A percentile compares a stretch with the other conserved stretches of the same genome.
Conservation (phyloP, 2,329 filamentous ascomycete species). For the Didymella sp. region DNA sequence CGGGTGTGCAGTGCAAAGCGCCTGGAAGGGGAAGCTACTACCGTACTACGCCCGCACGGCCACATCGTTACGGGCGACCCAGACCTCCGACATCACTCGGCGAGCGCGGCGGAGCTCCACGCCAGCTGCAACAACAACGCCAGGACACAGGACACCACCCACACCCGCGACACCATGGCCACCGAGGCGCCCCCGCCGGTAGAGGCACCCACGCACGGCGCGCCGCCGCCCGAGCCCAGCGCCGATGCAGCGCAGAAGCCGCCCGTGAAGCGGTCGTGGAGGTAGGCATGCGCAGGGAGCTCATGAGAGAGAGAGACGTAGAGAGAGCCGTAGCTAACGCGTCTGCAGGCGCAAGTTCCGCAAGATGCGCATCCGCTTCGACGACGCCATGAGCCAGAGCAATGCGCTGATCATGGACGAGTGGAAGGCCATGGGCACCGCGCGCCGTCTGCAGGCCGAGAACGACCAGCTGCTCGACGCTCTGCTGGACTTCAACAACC, state of each 20-base stretch:
- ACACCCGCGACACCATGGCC: slow-evolving; percentile 33
- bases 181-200: slow-evolving; percentile 29
- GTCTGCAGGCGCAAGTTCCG: slow-evolving; percentile 82
- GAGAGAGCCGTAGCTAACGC: neutral
- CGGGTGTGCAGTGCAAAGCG: slow-evolving; percentile 2
- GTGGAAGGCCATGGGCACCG: slow-evolving; percentile 79
- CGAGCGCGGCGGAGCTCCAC: neutral
- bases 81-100: slow-evolving; percentile 7
- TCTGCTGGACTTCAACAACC: slow-evolving; percentile 87
- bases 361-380: slow-evolving; percentile 83
- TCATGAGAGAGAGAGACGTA: neutral
- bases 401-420: slow-evolving; percentile 83
- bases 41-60: slow-evolving; percentile 7
- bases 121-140: neutral
- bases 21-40: slow-evolving; percentile 12
- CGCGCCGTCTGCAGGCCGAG: slow-evolving; percentile 84
- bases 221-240: slow-evolving; percentile 11
- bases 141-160: neutral
- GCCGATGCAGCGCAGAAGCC: slow-evolving; percentile 37
- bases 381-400: slow-evolving; percentile 78
- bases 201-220: slow-evolving; percentile 17
- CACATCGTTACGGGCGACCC: neutral
- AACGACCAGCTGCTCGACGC: slow-evolving; percentile 92
- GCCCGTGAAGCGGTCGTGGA: slow-evolving; percentile 49
- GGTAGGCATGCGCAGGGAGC: slow-evolving; percentile 31